Evolutionary conservation across 257 asterid genomes (phyloP).

Genomic region (Solanum phureja): DNA sequence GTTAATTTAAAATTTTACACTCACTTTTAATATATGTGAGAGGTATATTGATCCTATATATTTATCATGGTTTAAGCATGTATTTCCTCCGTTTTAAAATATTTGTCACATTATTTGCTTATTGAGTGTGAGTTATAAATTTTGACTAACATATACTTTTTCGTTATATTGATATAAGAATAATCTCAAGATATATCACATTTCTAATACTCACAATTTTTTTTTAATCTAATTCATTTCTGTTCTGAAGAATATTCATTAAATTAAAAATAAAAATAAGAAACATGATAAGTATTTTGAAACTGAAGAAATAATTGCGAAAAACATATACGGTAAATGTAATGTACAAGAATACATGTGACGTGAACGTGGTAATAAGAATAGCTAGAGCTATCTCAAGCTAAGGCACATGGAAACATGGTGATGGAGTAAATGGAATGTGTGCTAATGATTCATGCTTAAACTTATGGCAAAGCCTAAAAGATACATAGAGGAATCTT

Average conservation of each 20-base stretch:
- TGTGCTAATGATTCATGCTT: neutral
- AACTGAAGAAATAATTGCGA: neutral
- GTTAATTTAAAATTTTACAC: neutral
- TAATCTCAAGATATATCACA: neutral
- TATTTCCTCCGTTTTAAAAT: no score
- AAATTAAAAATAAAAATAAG: neutral
- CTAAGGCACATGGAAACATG: conserved; percentile 1
- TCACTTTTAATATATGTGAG: neutral
- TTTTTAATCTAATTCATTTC: neutral
- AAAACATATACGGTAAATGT: neutral
- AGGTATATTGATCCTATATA: neutral
- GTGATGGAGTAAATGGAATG: conserved; percentile 1
- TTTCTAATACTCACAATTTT: neutral
- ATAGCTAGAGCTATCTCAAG: neutral
- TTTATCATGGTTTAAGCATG: neutral
- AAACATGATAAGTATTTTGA: neutral
- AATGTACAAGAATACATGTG: neutral
- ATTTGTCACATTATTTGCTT: neutral
- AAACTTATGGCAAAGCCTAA: neutral
- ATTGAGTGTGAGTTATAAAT: neutral
- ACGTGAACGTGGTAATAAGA: neutral
- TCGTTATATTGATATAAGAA: neutral
- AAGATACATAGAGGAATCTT: neutral
- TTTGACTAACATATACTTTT: neutral
- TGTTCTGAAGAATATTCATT: neutral